Conservation (phyloP, 768 basidiomycete genomes). For the Calocera cornea region DNA sequence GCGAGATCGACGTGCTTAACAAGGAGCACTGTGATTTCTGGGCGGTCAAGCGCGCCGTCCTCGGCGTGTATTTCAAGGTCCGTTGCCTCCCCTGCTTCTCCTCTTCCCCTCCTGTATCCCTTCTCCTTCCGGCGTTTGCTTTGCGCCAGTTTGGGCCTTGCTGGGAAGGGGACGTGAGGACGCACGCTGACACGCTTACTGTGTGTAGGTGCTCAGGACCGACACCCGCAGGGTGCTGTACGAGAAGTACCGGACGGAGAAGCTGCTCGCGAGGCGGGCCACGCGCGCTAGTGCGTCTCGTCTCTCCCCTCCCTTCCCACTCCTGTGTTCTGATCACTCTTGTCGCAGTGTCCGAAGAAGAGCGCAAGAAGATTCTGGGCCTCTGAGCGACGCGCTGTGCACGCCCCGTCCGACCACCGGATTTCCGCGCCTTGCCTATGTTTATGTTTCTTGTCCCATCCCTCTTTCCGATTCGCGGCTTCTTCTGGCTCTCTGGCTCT, state of each 20-base stretch:
- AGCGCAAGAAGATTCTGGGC: not conserved
- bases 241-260: constrained; percentile 85
- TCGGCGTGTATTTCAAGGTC: constrained; percentile 79
- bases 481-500: not conserved
- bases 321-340: not conserved
- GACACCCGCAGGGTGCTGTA: constrained; percentile 83
- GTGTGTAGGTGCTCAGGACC: constrained; percentile 54
- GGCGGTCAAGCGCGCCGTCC: constrained; percentile 64
- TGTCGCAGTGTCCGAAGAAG: not conserved
- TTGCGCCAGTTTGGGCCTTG: constrained; percentile 2
- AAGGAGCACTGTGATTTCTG: constrained; percentile 81
- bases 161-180: too few relatives aligned
- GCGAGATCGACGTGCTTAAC: constrained; percentile 72
- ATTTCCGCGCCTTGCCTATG: not conserved
- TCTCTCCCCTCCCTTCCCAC: not conserved
- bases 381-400: not conserved
- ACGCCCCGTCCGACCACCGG: not conserved
- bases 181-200: too few relatives aligned
- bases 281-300: constrained; percentile 40
- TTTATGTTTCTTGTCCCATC: not conserved
- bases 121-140: too few relatives aligned
- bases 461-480: not conserved
- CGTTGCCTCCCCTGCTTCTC: constrained; percentile 17
- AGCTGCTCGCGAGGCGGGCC: constrained; percentile 72
- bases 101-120: not conserved